Percentiles rank a stretch among this genome's conserved stretches.
These are phyloP conservation scores for Physcomitrellopsis africana DNA, from an alignment of 225 moss, liverwort and hornwort species.

Conservation along the genomic window DNA sequence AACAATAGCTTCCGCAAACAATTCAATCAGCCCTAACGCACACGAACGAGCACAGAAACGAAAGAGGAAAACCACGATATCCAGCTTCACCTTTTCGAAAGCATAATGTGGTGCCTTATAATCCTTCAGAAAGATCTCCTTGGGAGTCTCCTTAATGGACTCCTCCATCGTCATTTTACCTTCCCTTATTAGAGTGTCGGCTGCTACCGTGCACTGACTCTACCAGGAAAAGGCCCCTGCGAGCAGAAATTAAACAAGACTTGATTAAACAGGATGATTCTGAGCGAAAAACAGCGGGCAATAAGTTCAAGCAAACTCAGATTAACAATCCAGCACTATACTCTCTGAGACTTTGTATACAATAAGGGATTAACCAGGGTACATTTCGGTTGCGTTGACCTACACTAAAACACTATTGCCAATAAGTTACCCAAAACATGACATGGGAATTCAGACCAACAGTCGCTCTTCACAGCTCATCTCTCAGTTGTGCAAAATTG, in stretches of 20 bases:
- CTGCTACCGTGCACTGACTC: constrained; percentile 56
- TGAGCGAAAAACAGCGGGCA: constrained; percentile 3
- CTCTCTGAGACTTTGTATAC: not conserved
- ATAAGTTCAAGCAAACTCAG: not conserved
- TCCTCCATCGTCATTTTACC: constrained; percentile 71
- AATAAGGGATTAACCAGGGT: not conserved
- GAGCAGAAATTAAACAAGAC: constrained; percentile 9
- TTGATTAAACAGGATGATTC: not conserved
- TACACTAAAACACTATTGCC: constrained; percentile 39
- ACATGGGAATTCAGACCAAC: not conserved
- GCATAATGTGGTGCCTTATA: constrained; percentile 80
- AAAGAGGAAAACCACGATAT: not conserved
- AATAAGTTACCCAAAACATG: constrained; percentile 42
- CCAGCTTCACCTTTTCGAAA: constrained; percentile 63
- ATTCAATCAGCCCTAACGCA: not conserved
- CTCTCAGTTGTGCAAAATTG: constrained; percentile 11
- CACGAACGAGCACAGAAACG: not conserved
- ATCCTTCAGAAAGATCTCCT: constrained; percentile 84
- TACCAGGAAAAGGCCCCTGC: constrained; percentile 41
- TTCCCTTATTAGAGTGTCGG: constrained; percentile 44
- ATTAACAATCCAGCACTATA: constrained; percentile 15
- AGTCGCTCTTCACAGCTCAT: not conserved
- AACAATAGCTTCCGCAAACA: not conserved
- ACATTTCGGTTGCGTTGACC: constrained; percentile 7
- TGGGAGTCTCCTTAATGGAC: constrained; percentile 61